phyloP scores from a whole-genome alignment of 169 alveolate species.

The Babesia microti region DNA sequence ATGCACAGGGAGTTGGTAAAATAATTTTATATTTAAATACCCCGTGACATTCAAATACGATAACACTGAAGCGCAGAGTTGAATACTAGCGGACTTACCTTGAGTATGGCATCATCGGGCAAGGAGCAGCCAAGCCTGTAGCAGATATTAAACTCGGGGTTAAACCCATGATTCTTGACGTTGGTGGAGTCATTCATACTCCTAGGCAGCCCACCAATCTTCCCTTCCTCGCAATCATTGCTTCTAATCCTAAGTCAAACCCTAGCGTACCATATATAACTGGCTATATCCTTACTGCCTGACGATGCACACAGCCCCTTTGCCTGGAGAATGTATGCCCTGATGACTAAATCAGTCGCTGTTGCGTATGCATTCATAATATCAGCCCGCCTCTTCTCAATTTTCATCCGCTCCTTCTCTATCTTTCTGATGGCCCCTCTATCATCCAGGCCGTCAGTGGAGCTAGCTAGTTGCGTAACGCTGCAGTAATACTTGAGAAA shows the following conservation, averaged over 20 bases:
- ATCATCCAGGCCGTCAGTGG: background rate
- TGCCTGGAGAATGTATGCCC: conserved; percentile 75
- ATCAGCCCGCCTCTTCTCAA: conserved; percentile 12
- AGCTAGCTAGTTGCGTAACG: conserved; percentile 25
- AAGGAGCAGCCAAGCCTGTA: conserved; percentile 72
- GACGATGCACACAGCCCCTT: conserved; percentile 73
- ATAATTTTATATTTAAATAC: too few relatives aligned
- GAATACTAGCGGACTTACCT: conserved; percentile 29
- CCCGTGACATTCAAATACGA: too few relatives aligned
- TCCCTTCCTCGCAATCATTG: conserved; percentile 51
- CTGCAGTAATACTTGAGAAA: conserved; percentile 65
- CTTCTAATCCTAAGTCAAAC: conserved; percentile 57
- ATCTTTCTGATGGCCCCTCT: conserved; percentile 1
- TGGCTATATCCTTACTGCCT: conserved; percentile 62
- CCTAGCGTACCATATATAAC: conserved; percentile 43
- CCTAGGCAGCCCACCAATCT: conserved; percentile 59
- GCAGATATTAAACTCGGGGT: conserved; percentile 75
- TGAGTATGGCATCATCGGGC: conserved; percentile 74
- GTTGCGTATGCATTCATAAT: conserved; percentile 16
- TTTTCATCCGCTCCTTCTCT: conserved; percentile 6
- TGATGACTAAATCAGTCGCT: conserved; percentile 63
- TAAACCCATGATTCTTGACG: conserved; percentile 65
- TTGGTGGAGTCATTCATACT: conserved; percentile 64
- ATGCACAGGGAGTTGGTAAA: too few relatives aligned
- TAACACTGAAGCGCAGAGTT: too few relatives aligned